phyloP scores from a whole-genome alignment of 306 rosid genomes.

The Betula pendula region DNA sequence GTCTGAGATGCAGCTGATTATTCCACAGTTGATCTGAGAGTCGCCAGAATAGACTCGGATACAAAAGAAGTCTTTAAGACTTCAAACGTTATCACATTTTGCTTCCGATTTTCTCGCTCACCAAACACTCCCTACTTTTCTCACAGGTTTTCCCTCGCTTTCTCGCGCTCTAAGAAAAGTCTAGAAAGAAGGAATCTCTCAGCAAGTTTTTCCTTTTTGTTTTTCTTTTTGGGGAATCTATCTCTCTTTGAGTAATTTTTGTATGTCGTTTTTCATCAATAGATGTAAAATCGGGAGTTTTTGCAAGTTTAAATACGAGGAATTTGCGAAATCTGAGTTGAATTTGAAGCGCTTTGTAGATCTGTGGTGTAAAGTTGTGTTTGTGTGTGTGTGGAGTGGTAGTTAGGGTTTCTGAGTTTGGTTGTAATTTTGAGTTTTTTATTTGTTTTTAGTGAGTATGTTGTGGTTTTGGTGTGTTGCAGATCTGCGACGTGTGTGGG shows the following conservation, averaged over 20 bases:
- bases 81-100: constrained; percentile 8
- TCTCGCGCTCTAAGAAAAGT: constrained; percentile 27
- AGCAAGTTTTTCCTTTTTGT: background rate
- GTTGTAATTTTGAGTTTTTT: constrained; percentile 25
- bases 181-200: background rate
- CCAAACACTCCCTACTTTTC: constrained; percentile 29
- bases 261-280: background rate
- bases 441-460: background rate
- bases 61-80: constrained; percentile 21
- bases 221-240: background rate
- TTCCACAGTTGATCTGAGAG: constrained; percentile 23
- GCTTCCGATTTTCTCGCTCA: constrained; percentile 34
- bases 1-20: constrained; percentile 26
- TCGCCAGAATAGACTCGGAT: constrained; percentile 55
- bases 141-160: constrained; percentile 27
- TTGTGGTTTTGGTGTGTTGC: constrained; percentile 35
- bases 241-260: constrained; percentile 12
- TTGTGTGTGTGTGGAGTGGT: constrained; percentile 15
- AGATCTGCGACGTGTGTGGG: constrained; percentile 49
- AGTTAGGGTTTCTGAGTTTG: constrained; percentile 36
- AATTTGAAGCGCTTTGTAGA: constrained; percentile 33
- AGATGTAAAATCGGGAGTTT: constrained; percentile 6
- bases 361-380: constrained; percentile 32
- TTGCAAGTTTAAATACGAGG: background rate
- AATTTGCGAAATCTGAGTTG: constrained; percentile 26